phyloP scores from a whole-genome alignment of 1,139 yeast species.

The Blastobotrys petasosporus region DNA sequence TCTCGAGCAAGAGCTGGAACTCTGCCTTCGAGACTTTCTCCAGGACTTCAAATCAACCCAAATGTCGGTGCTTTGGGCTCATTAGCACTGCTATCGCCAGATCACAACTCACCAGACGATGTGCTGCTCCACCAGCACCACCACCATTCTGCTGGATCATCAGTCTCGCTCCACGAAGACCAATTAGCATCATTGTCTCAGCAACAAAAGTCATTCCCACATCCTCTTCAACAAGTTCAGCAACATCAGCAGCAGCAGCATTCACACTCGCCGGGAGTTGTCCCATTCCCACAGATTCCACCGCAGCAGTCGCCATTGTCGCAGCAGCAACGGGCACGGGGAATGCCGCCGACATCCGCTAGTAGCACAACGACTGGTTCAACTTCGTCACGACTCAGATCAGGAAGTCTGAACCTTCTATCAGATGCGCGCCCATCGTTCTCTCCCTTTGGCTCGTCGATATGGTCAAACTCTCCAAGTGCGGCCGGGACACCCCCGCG shows the following conservation, averaged over 20 bases:
- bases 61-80: conserved; percentile 26
- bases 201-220: background rate
- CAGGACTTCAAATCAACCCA: conserved; percentile 20
- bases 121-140: conserved; percentile 11
- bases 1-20: conserved; percentile 41
- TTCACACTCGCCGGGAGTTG: background rate
- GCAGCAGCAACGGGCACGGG: background rate
- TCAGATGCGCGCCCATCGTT: conserved; percentile 26
- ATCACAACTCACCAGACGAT: conserved; percentile 20
- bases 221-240: conserved; percentile 3
- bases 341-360: background rate
- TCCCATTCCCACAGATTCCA: conserved; percentile 9
- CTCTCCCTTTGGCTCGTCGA: conserved; percentile 32
- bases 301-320: conserved; percentile 4
- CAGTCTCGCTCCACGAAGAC: background rate
- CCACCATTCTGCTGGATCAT: conserved; percentile 5
- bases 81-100: conserved; percentile 31
- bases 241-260: conserved; percentile 13
- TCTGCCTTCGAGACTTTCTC: conserved; percentile 38
- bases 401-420: conserved; percentile 33
- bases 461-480: conserved; percentile 27
- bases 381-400: conserved; percentile 24
- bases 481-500: conserved; percentile 11
- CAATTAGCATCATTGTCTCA: no score
- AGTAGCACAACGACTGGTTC: conserved; percentile 8